Percentiles rank a stretch among this genome's conserved stretches.
phyloP scores from a whole-genome alignment of 2,329 filamentous ascomycete genomes.

The Fusarium liriodendri region DNA sequence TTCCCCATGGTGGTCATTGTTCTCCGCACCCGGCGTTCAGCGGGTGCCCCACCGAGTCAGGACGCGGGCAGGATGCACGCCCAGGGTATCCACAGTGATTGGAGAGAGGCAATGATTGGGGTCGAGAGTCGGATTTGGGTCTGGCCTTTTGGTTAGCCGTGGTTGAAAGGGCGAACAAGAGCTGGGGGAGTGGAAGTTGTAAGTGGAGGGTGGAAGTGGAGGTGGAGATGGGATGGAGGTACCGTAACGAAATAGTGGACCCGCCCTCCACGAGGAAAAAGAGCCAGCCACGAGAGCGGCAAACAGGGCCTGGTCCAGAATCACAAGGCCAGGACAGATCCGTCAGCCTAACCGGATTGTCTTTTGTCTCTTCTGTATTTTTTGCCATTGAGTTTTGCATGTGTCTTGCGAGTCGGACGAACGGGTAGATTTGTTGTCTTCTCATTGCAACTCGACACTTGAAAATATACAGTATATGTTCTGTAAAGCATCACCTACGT shows the following conservation, averaged over 20 bases:
- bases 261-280: slow-evolving; percentile 20
- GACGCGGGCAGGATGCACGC: background rate
- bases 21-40: slow-evolving; percentile 25
- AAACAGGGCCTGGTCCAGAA: background rate
- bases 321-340: slow-evolving; percentile 6
- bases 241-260: slow-evolving; percentile 18
- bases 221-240: background rate
- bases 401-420: background rate
- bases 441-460: background rate
- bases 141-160: background rate
- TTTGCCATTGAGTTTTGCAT: background rate
- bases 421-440: background rate
- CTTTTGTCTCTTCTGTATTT: slow-evolving; percentile 1
- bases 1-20: slow-evolving; percentile 27
- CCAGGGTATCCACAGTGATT: slow-evolving; percentile 17
- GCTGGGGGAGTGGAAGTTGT: slow-evolving; percentile 36
- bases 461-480: background rate
- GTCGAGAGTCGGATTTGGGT: background rate
- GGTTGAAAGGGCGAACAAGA: slow-evolving; percentile 10
- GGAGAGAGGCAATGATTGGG: slow-evolving; percentile 2
- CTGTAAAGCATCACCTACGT: background rate
- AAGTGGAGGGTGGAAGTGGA: slow-evolving; percentile 8
- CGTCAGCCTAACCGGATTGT: background rate
- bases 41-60: background rate
- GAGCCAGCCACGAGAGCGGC: background rate